Percentiles rank a stretch among this genome's conserved stretches.
Evolutionary conservation across 345 rosid genomes (phyloP).

Genomic region (Arabis hirsuta): DNA sequence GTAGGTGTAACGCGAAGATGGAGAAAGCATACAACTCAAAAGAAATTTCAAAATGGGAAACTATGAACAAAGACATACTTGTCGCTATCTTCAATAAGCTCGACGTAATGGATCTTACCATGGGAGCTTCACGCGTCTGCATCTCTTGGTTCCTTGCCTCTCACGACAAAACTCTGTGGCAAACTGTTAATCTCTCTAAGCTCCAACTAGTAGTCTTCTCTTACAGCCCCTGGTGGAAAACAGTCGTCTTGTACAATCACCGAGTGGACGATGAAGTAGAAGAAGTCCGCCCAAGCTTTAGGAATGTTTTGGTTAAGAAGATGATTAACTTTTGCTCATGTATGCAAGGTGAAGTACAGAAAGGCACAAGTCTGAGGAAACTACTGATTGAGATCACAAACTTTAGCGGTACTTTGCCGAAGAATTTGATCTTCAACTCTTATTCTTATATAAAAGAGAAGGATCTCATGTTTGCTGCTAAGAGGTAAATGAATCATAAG

Average conservation of each 20-base stretch:
- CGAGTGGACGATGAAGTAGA: no score
- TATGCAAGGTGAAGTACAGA: no score
- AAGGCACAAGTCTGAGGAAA: background rate
- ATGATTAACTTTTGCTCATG: background rate
- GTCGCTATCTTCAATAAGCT: slow-evolving; percentile 7
- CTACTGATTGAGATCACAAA: background rate
- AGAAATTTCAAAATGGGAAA: slow-evolving; percentile 13
- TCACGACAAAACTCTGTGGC: slow-evolving; percentile 23
- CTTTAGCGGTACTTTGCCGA: slow-evolving; percentile 9
- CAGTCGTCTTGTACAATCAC: no score
- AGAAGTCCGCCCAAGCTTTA: background rate
- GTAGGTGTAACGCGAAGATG: slow-evolving; percentile 6
- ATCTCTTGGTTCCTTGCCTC: slow-evolving; percentile 27
- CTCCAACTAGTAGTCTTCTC: background rate
- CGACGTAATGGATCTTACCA: background rate
- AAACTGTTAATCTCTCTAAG: background rate
- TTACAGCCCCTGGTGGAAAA: no score
- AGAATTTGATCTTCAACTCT: slow-evolving; percentile 6
- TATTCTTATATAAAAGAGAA: background rate
- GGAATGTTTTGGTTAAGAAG: background rate
- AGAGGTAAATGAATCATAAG: slow-evolving; percentile 4
- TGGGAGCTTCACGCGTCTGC: slow-evolving; percentile 18
- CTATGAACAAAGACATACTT: slow-evolving; percentile 21
- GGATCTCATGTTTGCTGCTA: slow-evolving; percentile 24
- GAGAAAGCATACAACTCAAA: slow-evolving; percentile 5